Evolutionary conservation across 768 basidiomycete species (phyloP), one percentile per base, ranked within the genome.

Genomic region (Leccinum disarticulatum): DNA sequence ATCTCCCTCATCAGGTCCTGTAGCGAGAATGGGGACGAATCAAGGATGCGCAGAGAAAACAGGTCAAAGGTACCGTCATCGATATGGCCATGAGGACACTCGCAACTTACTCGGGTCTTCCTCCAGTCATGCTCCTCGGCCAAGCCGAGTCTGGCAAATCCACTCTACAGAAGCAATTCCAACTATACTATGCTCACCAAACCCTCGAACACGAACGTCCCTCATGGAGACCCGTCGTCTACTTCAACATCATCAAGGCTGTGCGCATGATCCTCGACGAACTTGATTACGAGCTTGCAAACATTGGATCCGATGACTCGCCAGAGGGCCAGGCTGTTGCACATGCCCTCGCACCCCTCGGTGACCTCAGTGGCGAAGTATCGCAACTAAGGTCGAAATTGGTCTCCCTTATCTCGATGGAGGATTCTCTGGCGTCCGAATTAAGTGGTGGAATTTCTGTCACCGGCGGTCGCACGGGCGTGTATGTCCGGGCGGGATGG

Each of bases 111-210:
- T 19, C 13, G 31, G 6, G 27, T 13, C 54, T 27, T 51, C 11
- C 56, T 22, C 4, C 63, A 88, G 87, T 90, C 36, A 84, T 91
- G 77, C 79, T 91, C 9, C 80, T 92, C 31, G 90, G 90, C 17
- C 90, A 92, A 68, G 88, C 90, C 60, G 90, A 90, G 71, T 85
- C 85, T 53, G 90, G 90, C 38, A 93, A 93, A 73, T 91, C 90
- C 2, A 93, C 91, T 3, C 79, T 93, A 13, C 88, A 88, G 68
- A 92, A 92, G 68, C 90, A 93, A 71, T 90, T 93, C 67, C 90
- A 93, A 68, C 79, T 92, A 1, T 87, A 86, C 74, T 91, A 91
- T 66, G 86, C 90, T 8, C 85, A 88, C 3, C 79, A 82, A 58
- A 77, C 86, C 0, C 81, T 93, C 36, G 88, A 92, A 48, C 75